These are phyloP conservation scores for Penicillium cosmopolitanum DNA, from an alignment of 495 filamentous ascomycete species.

Conservation along the genomic window DNA sequence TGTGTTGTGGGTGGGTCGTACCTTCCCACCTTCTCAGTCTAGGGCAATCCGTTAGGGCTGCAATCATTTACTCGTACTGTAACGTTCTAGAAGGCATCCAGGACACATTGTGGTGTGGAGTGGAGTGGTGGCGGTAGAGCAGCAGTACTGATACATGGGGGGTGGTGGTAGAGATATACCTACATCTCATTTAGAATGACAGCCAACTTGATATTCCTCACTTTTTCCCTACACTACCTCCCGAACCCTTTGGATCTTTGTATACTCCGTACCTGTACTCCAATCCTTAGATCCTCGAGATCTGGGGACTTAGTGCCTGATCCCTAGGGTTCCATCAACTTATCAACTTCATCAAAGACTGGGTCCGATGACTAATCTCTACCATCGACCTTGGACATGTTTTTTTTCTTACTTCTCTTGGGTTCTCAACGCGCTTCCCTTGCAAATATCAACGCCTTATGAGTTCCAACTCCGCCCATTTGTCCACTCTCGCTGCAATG, in stretches of 20 bases:
- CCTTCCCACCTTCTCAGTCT: slow-evolving; percentile 6
- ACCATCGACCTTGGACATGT: slow-evolving; percentile 26
- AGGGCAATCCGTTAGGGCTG: slow-evolving; percentile 34
- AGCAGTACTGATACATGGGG: no score
- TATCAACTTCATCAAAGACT: slow-evolving; percentile 20
- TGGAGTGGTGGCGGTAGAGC: no score
- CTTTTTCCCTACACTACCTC: not conserved
- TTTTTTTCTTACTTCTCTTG: slow-evolving; percentile 6
- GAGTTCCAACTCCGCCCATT: slow-evolving; percentile 15
- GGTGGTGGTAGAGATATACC: no score
- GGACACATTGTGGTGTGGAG: no score
- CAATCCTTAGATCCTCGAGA: not conserved
- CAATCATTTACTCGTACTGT: not conserved
- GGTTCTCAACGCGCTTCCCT: not conserved
- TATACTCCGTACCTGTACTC: not conserved
- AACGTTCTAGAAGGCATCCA: slow-evolving; percentile 24
- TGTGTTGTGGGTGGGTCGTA: not conserved
- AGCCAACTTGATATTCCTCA: no score
- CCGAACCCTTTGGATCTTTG: no score
- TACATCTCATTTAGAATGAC: no score
- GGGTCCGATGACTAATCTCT: slow-evolving; percentile 39
- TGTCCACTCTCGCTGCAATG: slow-evolving; percentile 3
- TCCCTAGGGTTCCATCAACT: not conserved
- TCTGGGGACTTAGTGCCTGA: slow-evolving; percentile 1
- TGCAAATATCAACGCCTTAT: slow-evolving; percentile 4